These are phyloP conservation scores for Candida dubliniensis DNA, from an alignment of 1,139 yeast species.

Conservation along the genomic window DNA sequence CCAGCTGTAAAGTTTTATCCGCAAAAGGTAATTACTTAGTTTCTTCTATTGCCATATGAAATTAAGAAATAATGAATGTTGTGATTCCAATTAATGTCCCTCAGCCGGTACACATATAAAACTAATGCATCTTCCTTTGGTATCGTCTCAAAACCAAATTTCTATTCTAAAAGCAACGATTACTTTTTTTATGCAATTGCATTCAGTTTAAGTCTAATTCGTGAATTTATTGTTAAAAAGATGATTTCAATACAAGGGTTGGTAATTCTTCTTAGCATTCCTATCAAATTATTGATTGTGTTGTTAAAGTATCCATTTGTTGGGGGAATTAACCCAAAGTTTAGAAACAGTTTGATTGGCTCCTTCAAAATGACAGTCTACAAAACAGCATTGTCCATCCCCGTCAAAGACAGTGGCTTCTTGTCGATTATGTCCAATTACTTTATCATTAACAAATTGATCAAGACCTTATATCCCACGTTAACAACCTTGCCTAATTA, in stretches of 20 bases:
- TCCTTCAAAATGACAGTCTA: slow-evolving; percentile 12
- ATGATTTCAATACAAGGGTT: slow-evolving; percentile 12
- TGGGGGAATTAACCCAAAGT: slow-evolving; percentile 13
- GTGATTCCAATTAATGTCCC: too few species aligned
- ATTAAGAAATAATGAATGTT: too few species aligned
- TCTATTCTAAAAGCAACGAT: too few species aligned
- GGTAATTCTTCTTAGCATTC: slow-evolving; percentile 8
- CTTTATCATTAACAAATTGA: slow-evolving; percentile 9
- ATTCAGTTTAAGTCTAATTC: neutral
- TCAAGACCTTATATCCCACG: slow-evolving; percentile 8
- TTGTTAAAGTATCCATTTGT: slow-evolving; percentile 12
- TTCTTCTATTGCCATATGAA: too few species aligned
- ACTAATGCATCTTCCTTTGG: too few species aligned
- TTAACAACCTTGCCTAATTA: slow-evolving; percentile 25
- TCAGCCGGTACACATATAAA: too few species aligned
- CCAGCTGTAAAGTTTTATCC: too few species aligned
- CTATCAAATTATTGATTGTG: slow-evolving; percentile 8
- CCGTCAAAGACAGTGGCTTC: slow-evolving; percentile 10
- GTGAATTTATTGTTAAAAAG: neutral
- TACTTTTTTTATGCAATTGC: too few species aligned
- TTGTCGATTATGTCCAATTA: slow-evolving; percentile 5
- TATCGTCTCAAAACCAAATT: too few species aligned
- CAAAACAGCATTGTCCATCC: slow-evolving; percentile 11
- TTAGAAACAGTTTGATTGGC: slow-evolving; percentile 7
- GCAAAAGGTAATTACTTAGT: too few species aligned